Base-by-base conservation (phyloP, 805 yeast species). In the Pichia rugopelliculosa region DNA sequence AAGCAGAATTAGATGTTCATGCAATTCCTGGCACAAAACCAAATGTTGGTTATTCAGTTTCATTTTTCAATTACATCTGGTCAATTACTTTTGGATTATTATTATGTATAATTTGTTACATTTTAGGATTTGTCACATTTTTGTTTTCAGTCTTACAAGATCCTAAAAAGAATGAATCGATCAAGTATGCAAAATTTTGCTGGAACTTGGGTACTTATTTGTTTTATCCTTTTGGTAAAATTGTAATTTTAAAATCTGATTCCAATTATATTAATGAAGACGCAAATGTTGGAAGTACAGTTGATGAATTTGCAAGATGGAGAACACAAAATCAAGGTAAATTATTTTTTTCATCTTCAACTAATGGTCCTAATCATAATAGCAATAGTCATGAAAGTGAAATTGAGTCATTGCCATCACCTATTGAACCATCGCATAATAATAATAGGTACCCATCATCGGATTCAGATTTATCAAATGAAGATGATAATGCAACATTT, bases 1-100 rank as follows among this genome's bases (percentile, higher is more conserved):
- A 87, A 49, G 97, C 98, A 2, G 95, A 87, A 50, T 85, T 85
- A 52, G 99, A 93, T 71, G 87, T 93, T 55, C 97, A 91, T 65
- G 90, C 88, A 41, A 77, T 82, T 17, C 57, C 69, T 54, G 55
- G 72, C 71, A 58, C 74, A 45, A 62, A 76, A 52, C 45, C 45
- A 20, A 69, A 68, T 4, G 79, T 87, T 9, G 71, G 77, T 3
- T 73, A 79, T 72, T 73, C 78, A 5, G 90, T 89, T 5, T 72
- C 70, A 56, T 39, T 85, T 2, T 80, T 88, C 12, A 91, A 93
- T 61, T 50, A 75, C 10, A 40, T 86, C 0, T 93, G 97, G 96
- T 65, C 84, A 1, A 45, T 75, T 6, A 74, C 93, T 0, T 74
- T 87, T 57, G 99, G 99, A 0, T 51, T 84, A 0, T 53, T 81